Evolutionary conservation across 495 filamentous ascomycete species (phyloP).

Genomic region (Neurospora terricola): DNA sequence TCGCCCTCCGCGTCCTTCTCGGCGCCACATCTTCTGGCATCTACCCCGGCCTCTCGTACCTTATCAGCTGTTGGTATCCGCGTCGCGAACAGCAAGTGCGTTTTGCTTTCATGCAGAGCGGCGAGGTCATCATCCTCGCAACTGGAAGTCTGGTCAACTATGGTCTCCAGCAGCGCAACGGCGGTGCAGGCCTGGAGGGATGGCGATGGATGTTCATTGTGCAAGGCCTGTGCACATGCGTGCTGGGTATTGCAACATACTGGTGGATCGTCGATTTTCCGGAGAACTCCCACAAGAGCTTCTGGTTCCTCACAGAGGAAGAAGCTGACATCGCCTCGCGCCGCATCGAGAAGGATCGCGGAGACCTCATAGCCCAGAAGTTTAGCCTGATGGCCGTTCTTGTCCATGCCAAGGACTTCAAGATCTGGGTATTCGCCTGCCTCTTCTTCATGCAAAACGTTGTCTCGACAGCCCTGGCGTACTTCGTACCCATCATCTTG

Average conservation of each 20-base stretch:
- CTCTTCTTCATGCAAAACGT: slow-evolving; percentile 69
- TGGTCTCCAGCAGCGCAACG: slow-evolving; percentile 56
- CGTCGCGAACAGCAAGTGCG: slow-evolving; percentile 63
- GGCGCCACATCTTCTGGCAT: slow-evolving; percentile 61
- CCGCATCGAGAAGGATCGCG: slow-evolving; percentile 54
- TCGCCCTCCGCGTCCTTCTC: slow-evolving; percentile 58
- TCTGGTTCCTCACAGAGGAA: slow-evolving; percentile 49
- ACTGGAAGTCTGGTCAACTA: slow-evolving; percentile 66
- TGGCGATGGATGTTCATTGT: slow-evolving; percentile 76
- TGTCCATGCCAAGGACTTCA: slow-evolving; percentile 52
- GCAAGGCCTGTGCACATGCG: slow-evolving; percentile 51
- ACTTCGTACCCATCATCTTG: slow-evolving; percentile 65
- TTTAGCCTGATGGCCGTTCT: slow-evolving; percentile 53
- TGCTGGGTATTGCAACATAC: slow-evolving; percentile 59
- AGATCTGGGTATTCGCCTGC: slow-evolving; percentile 62
- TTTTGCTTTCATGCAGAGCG: slow-evolving; percentile 63
- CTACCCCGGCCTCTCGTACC: slow-evolving; percentile 60
- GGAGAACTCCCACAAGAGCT: slow-evolving; percentile 51
- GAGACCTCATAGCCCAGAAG: slow-evolving; percentile 50
- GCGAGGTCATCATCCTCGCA: slow-evolving; percentile 56
- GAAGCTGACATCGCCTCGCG: slow-evolving; percentile 48
- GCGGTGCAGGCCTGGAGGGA: slow-evolving; percentile 48
- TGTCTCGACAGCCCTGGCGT: slow-evolving; percentile 56
- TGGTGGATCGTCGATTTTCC: slow-evolving; percentile 80
- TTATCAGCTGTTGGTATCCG: slow-evolving; percentile 67